Evolutionary conservation across 305 asterid genomes (phyloP).

Genomic region (Andrographis paniculata): DNA sequence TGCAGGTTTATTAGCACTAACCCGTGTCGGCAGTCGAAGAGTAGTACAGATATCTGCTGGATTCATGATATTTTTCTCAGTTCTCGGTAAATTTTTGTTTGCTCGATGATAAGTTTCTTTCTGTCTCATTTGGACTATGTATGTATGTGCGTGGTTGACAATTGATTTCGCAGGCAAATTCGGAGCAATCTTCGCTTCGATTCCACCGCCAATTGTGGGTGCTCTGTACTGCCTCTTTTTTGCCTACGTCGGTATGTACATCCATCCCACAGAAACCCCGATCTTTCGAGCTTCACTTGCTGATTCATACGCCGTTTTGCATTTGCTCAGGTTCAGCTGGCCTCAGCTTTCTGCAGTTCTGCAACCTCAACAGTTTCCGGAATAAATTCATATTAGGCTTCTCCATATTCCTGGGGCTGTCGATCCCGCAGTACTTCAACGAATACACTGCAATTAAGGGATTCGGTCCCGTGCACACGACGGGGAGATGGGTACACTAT

Average conservation of each 20-base stretch:
- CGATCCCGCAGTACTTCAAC: slow-evolving; percentile 51
- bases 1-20: slow-evolving; percentile 47
- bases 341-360: slow-evolving; percentile 49
- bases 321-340: slow-evolving; percentile 38
- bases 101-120: neutral
- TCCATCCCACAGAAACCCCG: neutral
- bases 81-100: slow-evolving; percentile 28
- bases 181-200: slow-evolving; percentile 59
- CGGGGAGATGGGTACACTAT: slow-evolving; percentile 44
- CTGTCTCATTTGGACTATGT: neutral
- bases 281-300: neutral
- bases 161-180: slow-evolving; percentile 34
- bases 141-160: neutral
- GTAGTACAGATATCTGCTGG: slow-evolving; percentile 57
- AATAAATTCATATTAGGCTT: slow-evolving; percentile 42
- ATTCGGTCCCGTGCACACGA: slow-evolving; percentile 38
- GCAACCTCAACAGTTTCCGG: slow-evolving; percentile 59
- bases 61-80: slow-evolving; percentile 58
- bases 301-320: neutral
- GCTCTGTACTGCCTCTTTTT: slow-evolving; percentile 58
- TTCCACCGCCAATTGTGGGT: slow-evolving; percentile 43
- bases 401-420: slow-evolving; percentile 39
- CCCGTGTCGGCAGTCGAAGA: slow-evolving; percentile 63
- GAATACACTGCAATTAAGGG: slow-evolving; percentile 37
- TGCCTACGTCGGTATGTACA: slow-evolving; percentile 41